Evolutionary conservation across 441 rosid genomes (phyloP).

Genomic region (Jatropha podagrica): DNA sequence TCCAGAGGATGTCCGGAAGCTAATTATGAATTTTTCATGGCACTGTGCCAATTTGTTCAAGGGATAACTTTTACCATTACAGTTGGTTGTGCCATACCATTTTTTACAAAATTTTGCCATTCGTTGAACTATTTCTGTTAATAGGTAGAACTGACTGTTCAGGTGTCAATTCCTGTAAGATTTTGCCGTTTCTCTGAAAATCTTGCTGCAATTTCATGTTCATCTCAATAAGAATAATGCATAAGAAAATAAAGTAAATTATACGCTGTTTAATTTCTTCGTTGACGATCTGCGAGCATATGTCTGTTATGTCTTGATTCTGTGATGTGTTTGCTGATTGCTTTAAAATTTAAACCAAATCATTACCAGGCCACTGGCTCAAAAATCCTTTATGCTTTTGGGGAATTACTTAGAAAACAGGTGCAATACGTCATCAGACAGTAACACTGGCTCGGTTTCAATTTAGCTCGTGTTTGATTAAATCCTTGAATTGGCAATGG

Average conservation of each 20-base stretch:
- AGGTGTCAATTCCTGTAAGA: background rate
- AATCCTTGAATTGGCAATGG: too few relatives aligned
- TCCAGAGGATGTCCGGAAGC: slow-evolving; percentile 11
- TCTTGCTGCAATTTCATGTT: background rate
- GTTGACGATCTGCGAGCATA: background rate
- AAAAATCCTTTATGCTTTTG: background rate
- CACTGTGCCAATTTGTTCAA: background rate
- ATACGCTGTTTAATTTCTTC: background rate
- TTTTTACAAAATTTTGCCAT: background rate
- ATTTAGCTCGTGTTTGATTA: too few relatives aligned
- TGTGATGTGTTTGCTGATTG: background rate
- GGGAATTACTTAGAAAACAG: too few relatives aligned
- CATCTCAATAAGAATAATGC: background rate
- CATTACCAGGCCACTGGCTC: background rate
- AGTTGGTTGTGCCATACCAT: background rate
- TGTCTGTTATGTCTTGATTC: too few relatives aligned
- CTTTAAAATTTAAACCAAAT: too few relatives aligned
- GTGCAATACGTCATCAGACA: too few relatives aligned
- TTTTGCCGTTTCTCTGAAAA: background rate
- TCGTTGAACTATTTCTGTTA: background rate
- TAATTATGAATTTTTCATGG: slow-evolving; percentile 9
- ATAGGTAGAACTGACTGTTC: background rate
- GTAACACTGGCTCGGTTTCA: too few relatives aligned
- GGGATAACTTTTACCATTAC: background rate
- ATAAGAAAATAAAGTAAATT: background rate